Evolutionary conservation across 352 stramenopile species (phyloP).

Genomic region (Phytophthora pluvialis): DNA sequence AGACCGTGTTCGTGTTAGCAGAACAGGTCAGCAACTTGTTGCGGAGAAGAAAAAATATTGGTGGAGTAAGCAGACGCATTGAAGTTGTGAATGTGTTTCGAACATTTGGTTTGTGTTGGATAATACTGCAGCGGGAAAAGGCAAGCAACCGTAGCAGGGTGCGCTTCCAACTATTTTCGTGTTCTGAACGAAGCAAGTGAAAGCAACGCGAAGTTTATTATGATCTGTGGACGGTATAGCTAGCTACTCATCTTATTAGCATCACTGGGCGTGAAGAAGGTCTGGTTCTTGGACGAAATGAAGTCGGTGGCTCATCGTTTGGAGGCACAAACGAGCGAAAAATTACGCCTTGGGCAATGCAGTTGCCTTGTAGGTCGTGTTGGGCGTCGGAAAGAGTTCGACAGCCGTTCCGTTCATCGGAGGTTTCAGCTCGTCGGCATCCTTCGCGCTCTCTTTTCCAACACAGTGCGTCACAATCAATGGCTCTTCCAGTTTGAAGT

Average conservation of each 20-base stretch:
- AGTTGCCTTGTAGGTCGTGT: conserved; percentile 38
- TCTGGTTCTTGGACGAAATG: conserved; percentile 4
- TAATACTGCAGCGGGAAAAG: not conserved
- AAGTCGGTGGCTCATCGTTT: not conserved
- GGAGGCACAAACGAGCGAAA: not conserved
- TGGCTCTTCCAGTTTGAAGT: conserved; percentile 6
- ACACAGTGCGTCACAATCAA: conserved; percentile 7
- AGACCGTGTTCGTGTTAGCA: not conserved
- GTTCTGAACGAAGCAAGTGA: not conserved
- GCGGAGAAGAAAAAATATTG: not conserved
- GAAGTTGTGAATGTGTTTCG: not conserved
- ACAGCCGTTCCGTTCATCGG: conserved; percentile 25
- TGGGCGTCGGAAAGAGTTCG: conserved; percentile 25
- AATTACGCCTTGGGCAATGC: conserved; percentile 10
- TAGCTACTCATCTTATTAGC: conserved; percentile 5
- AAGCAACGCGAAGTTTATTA: conserved; percentile 1
- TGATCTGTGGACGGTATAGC: conserved; percentile 5
- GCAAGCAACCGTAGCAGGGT: no score
- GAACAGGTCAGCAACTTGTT: no score
- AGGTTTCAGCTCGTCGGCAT: conserved; percentile 16
- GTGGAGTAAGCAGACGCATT: not conserved
- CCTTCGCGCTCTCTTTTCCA: conserved; percentile 13
- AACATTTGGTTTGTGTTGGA: not conserved
- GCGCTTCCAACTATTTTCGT: no score
- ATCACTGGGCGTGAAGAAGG: conserved; percentile 4